Base-by-base conservation (phyloP, 495 filamentous ascomycete species). In the Penicillium turbatum region DNA sequence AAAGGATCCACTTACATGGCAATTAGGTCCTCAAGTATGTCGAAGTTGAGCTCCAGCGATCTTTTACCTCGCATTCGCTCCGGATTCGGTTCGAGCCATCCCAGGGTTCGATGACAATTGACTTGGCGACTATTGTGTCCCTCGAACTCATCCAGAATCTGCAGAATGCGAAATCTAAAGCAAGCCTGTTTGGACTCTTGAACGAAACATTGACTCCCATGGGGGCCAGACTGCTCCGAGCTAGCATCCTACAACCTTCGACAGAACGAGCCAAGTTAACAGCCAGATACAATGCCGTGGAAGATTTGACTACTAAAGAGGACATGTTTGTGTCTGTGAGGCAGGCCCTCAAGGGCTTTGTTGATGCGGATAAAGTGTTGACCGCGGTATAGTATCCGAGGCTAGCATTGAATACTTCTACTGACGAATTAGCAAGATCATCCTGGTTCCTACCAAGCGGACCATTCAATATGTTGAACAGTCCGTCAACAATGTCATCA, bases 51-150 rank as follows among this genome's bases (percentile, higher is more conserved):
- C 70, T 86, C 21, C 67, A 73, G n/a, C 70, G 82, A 47, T 78
- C 78, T 1, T 95, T 97, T 60, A 72, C 80, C 8, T 76, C 79
- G 37, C 87, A 92, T 61, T 90, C 91, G 15, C 79, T 98, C 27
- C 83, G 90, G 2, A 86, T 97, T 62, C 86, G 83, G 56, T 96
- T 92, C 58, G 83, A 88, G 62, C 85, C 89, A n/a, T 90, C 90
- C 1, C 87, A 95, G 63, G 89, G 90, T 16, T 86, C 89, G 0
- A 96, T 98, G 93, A 87, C 92, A 72, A 91, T 97, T 56, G 93
- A 97, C 65, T 77, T 90, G 1, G 83, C 87, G 10, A 93, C 95
- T 2, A 87, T 95, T 31, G 78, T 82, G 12, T 88, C 87, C 9
- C 75, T 98, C 12, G 93, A 97, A 67, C 76, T 98, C 19, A 86